Conservation (phyloP, 2,329 filamentous ascomycete species). For the Aureobasidium sp. region DNA sequence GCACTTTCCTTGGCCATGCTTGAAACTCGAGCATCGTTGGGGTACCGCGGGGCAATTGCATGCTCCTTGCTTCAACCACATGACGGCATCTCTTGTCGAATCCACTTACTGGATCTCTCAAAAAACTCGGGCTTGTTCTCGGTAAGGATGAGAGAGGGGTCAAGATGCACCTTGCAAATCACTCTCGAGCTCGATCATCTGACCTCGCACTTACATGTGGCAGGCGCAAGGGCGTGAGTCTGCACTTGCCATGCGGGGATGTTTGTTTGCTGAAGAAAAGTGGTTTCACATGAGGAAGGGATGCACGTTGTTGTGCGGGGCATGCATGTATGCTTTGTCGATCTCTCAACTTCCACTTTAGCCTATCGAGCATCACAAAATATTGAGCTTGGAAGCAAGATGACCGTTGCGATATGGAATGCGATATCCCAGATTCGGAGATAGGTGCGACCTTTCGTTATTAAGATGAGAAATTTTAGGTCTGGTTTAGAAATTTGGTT, state of each 20-base stretch:
- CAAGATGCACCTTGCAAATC: neutral
- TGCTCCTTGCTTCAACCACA: neutral
- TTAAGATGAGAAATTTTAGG: neutral
- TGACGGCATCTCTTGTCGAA: neutral
- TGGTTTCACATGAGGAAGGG: slow-evolving; percentile 6
- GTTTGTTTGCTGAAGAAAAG: slow-evolving; percentile 5
- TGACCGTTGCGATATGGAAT: neutral
- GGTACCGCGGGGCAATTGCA: neutral
- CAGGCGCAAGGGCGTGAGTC: neutral
- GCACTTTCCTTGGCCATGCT: neutral
- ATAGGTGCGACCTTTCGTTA: neutral
- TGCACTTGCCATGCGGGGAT: slow-evolving; percentile 12
- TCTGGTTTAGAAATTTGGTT: neutral
- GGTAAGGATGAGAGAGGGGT: neutral
- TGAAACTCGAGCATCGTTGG: neutral
- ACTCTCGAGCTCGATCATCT: neutral
- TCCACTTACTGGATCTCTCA: too few relatives aligned
- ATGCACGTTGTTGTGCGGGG: slow-evolving; percentile 12
- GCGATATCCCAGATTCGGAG: neutral
- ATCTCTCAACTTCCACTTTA: slow-evolving; percentile 1
- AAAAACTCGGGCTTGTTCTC: slow-evolving; percentile 3
- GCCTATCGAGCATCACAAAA: neutral
- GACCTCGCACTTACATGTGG: neutral
- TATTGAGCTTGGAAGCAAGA: neutral
- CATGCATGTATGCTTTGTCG: slow-evolving; percentile 1